Evolutionary conservation across 768 basidiomycete species (phyloP), one percentile per base, ranked within the genome.

Genomic region (Rhodotorula kratochvilovae): DNA sequence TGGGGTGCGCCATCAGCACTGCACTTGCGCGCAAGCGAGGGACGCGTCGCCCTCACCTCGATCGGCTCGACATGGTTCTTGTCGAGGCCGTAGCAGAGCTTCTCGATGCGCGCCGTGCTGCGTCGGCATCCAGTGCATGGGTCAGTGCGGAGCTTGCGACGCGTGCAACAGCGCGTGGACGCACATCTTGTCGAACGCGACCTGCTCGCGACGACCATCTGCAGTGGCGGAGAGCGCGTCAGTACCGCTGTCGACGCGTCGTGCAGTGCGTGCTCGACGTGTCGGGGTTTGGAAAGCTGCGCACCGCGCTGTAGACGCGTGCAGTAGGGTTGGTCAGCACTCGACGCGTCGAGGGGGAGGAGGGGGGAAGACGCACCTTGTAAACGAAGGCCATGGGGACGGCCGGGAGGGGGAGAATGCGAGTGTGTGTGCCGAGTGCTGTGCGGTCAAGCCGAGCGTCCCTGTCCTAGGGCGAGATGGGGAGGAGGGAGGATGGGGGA

Each of bases 61-160:
- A 96, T 90, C 8, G 96, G 90, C 76, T 96, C 91, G 33, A 99
- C 88, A 73, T 92, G 89, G 78, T 94, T 89, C 67, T 85, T 83
- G 80, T 99, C 94, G 31, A 99, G 87, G 70, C 96, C 96, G 80
- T 98, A 98, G 78, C 92, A 96, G 27, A 99, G 86, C 82, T 83
- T 82, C 73, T 80, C 79, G 73, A 82, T 81, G 66, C 76, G 72
- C n/a, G 66, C 74, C 12, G 74, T 75, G 56, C 73, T 74, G 69
- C 11, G 31, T 21, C n/a, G 6, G 31, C 48, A 12, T 13, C 8
- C 39, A 25, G 33, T 25, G 17, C 27, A 19, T 12, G 21, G 1
- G 45, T 45, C 51, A 63, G 58, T 42, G n/a, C 25, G 10, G 10
- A 19, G 33, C 27, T 2, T 8, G 16, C 23, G 17, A 27, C 25